Base-by-base conservation (phyloP, 1,139 yeast genomes). In the Blastobotrys persicus region DNA sequence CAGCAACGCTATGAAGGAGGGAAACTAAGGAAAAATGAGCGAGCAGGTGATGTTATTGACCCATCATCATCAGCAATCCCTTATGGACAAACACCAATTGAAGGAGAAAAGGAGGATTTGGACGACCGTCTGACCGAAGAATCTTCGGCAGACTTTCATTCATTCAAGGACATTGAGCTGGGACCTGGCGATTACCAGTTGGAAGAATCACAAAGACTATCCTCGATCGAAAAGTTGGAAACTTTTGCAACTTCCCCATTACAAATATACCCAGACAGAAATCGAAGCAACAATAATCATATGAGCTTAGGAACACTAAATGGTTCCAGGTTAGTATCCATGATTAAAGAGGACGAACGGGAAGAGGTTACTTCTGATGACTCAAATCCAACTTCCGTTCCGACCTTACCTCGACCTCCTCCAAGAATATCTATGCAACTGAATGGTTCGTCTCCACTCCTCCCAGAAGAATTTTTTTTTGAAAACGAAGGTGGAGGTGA, bases 351-450 rank as follows among this genome's bases (percentile, higher is more conserved):
- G 17, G 42, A 23, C 14, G 42, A 38, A 18, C 23, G 19, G 13
- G 42, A n/a, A 13, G 14, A 23, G n/a, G 31, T 4, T 4, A 12
- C 5, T 11, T 16, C 17, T 6, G 42, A 19, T 6, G 31, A 38
- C n/a, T 38, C 42, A 12, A 38, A 18, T 19, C 31, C 42, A 12
- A 38, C 31, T 19, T 20, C 42, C 11, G 42, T 38, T n/a, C 31
- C 42, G 4, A 38, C 31, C n/a, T 19, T 38, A 20, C 42, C 17
- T 12, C 31, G 20, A 13, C 31, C 42, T 4, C 51, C 59, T 2
- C 60, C 60, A 2, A 45, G 59, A 17, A 52, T 57, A 18, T 56
- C 59, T 5, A 51, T 56, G 31, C 58, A 50, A 26, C 18, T 55
- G 11, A 50, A 49, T 32, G 45, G 52, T 26, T 48, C 54, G 2